A percentile compares a stretch with the other conserved stretches of the same genome.
phyloP scores from a whole-genome alignment of 2,329 filamentous ascomycete species.

The Thielaviopsis euricoi region DNA sequence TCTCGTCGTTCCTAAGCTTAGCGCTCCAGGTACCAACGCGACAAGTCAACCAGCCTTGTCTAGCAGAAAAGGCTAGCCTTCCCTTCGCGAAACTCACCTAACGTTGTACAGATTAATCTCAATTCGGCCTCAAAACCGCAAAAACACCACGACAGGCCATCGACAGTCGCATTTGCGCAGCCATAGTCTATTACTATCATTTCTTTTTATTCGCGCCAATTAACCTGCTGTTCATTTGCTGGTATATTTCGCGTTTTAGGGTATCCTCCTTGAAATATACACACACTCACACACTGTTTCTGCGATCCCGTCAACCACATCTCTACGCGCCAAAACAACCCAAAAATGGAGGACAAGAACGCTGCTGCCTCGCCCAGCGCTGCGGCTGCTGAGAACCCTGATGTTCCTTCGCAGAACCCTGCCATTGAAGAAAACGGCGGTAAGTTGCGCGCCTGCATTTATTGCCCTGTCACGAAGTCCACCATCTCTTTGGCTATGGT shows the following conservation, averaged over 20 bases:
- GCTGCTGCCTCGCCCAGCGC: background rate
- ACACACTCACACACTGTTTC: background rate
- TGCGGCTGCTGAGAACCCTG: background rate
- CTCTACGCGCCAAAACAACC: background rate
- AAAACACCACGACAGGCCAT: background rate
- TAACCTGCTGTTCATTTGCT: background rate
- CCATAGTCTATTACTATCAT: background rate
- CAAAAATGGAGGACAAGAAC: slow-evolving; percentile 7
- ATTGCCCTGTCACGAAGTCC: background rate
- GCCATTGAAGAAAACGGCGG: slow-evolving; percentile 10
- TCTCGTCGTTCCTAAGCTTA: background rate
- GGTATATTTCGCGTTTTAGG: background rate
- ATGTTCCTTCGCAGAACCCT: background rate
- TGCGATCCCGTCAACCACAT: background rate
- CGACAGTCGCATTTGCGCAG: background rate
- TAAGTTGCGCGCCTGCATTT: slow-evolving; percentile 4
- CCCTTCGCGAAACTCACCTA: background rate
- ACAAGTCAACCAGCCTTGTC: background rate
- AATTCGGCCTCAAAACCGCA: background rate
- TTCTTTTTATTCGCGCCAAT: background rate
- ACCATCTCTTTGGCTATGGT: background rate
- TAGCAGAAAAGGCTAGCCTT: background rate
- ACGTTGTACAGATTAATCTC: background rate
- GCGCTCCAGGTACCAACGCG: background rate
- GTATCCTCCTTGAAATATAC: background rate